Base-by-base conservation (phyloP, 129 eudicot genomes). In the Escallonia herrerae region DNA sequence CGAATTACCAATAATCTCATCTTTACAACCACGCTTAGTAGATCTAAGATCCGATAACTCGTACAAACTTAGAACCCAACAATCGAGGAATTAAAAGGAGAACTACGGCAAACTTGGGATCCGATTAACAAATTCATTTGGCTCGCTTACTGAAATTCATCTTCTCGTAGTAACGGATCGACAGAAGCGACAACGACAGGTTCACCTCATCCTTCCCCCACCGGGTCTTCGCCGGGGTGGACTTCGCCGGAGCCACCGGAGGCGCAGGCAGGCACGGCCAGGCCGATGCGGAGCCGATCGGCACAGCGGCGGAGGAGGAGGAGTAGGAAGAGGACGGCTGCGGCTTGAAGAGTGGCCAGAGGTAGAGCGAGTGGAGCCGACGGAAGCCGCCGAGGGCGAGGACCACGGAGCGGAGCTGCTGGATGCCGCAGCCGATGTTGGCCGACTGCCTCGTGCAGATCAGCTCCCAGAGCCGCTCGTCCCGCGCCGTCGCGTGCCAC, bases 131-230 rank as follows among this genome's bases (percentile, higher is more conserved):
- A 13, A 22, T 53, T 81, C 74, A 76, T 73, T 81, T 76, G 56
- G 54, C 72, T 37, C 76, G 45, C 15, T 79, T 65, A 64, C 56
- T 82, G 80, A 79, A 84, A 73, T 66, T 74, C 74, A 93, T 66
- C 84, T 85, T 93, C 86, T 79, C 91, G 40, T 72, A 93, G 75
- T 77, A 89, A 60, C 84, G 83, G 63, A 89, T 89, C 39, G 96
- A 88, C 15, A 93, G 85, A 55, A 93, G 80, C 40, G 95, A 88
- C 5, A 93, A 72, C 2, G 96, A 93, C n/a, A 93, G 80, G 50
- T 93, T 81, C 66, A 88, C 85, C 86, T 93, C 98, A 39, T 93
- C 98, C 81, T 86, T 93, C 8, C 96, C 99, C 96, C 96, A 89
- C 53, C 93, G 80, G 38, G 77, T 80, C 50, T 75, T 80, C 46